Base-by-base conservation (phyloP, 129 eudicot genomes). In the Centella asiatica region DNA sequence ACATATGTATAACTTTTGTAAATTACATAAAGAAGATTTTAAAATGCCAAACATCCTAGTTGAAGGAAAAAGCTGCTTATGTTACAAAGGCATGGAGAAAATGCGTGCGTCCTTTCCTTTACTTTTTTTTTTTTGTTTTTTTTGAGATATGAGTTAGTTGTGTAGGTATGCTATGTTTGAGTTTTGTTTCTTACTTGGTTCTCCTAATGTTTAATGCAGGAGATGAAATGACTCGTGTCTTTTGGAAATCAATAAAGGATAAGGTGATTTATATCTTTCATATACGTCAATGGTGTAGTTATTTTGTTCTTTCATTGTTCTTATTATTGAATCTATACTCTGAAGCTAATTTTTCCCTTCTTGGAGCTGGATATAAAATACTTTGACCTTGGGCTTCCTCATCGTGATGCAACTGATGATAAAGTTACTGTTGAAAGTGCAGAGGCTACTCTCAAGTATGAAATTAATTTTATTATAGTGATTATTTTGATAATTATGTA, bases 211-310 rank as follows among this genome's bases (percentile, higher is more conserved):
- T n/a, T 72, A 52, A 19, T 73, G 67, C 88, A 86, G 95, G 97
- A 61, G 97, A 90, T 74, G 95, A 89, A 80, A 89, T 89, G 95
- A 85, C 97, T 60, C 82, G 95, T n/a, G 72, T 89, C 63, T 80
- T 83, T 59, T 89, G 97, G 97, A 62, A 80, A 75, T 77, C 79
- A 48, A 89, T 85, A 54, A 89, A 89, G 71, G 97, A 89, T 34
- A 89, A 85, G 95, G 97, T 86, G 36, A 56, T 13, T 19, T 47
- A 13, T 34, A 50, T 50, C 29, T 22, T 59, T 19, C 14, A 26
- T 31, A 49, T 33, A 3, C 6, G 57, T 23, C 20, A 27, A 0
- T 20, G 17, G 0, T 57, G 8, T 20, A 44, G 6, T 3, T 53
- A 20, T 60, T 20, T 25, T 19, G 40, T 8, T 64, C 36, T n/a